Evolutionary conservation across 2,329 filamentous ascomycete genomes (phyloP).

Genomic region (Phialophora tarda): DNA sequence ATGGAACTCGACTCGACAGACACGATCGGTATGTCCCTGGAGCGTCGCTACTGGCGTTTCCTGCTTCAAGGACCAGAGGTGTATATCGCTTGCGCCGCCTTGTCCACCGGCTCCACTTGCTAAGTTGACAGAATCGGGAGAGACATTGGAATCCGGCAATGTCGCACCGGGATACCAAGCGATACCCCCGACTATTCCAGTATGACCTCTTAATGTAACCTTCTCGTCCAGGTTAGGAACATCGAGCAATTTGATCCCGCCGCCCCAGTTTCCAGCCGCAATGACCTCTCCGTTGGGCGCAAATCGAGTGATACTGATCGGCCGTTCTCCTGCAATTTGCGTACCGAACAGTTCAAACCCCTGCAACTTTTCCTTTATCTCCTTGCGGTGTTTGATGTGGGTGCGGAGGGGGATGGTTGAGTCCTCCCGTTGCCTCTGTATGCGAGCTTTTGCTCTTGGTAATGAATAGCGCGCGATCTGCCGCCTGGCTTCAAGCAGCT

Average conservation of each 20-base stretch:
- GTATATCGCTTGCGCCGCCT: slow-evolving; percentile 83
- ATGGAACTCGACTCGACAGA: slow-evolving; percentile 93
- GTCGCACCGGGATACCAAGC: slow-evolving; percentile 89
- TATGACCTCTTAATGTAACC: slow-evolving; percentile 78
- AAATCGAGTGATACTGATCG: slow-evolving; percentile 90
- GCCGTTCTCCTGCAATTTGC: slow-evolving; percentile 87
- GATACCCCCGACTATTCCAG: slow-evolving; percentile 84
- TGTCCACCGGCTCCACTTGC: slow-evolving; percentile 68
- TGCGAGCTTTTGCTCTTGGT: slow-evolving; percentile 76
- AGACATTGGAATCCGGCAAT: slow-evolving; percentile 71
- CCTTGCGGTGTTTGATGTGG: slow-evolving; percentile 90
- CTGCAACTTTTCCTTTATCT: slow-evolving; percentile 79
- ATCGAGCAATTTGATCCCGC: slow-evolving; percentile 82
- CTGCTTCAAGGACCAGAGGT: slow-evolving; percentile 87
- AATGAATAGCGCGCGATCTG: slow-evolving; percentile 84
- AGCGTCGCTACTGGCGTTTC: slow-evolving; percentile 85
- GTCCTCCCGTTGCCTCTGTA: slow-evolving; percentile 79
- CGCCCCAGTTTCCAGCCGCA: slow-evolving; percentile 91
- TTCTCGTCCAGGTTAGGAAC: slow-evolving; percentile 82
- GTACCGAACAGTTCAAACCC: slow-evolving; percentile 91
- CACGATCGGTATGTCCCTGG: slow-evolving; percentile 80
- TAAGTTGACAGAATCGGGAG: slow-evolving; percentile 76
- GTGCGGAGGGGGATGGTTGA: slow-evolving; percentile 82
- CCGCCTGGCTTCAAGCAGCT: slow-evolving; percentile 75
- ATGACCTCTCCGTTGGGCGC: slow-evolving; percentile 82